phyloP scores from a whole-genome alignment of 164 flowering plant genomes.

The Nymphaea colorata region DNA sequence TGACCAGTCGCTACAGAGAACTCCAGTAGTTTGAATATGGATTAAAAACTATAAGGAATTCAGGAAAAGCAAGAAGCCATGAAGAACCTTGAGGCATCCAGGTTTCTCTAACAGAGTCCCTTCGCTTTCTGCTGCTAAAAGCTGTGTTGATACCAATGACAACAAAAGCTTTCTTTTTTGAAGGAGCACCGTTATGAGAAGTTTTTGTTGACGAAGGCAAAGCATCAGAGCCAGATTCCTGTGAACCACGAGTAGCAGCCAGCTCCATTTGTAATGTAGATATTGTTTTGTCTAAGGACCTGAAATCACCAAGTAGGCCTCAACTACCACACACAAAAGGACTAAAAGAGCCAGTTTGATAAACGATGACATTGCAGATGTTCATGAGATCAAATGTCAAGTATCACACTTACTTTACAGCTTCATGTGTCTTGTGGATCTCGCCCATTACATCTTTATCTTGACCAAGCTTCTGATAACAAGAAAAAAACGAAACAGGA shows the following conservation, averaged over 20 bases:
- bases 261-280: conserved; percentile 75
- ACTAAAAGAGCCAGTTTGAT: neutral
- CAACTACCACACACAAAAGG: neutral
- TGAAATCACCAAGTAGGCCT: conserved; percentile 7
- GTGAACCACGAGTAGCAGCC: conserved; percentile 46
- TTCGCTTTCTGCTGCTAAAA: conserved; percentile 67
- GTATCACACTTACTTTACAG: conserved; percentile 58
- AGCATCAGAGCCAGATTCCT: conserved; percentile 21
- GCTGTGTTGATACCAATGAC: conserved; percentile 97
- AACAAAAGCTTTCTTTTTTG: conserved; percentile 60
- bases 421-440: conserved; percentile 70
- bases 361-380: neutral
- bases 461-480: conserved; percentile 23
- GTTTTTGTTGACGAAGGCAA: conserved; percentile 9
- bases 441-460: conserved; percentile 50
- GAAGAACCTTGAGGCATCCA: conserved; percentile 61
- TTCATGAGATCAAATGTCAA: neutral
- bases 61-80: conserved; percentile 1
- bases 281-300: conserved; percentile 70
- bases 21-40: too few relatives aligned
- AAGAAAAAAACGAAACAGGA: neutral
- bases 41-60: neutral
- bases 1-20: too few relatives aligned
- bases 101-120: conserved; percentile 48
- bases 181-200: conserved; percentile 19